Evolutionary conservation across 176 grass and related monocot species (phyloP), one percentile per base, ranked within the genome.

Genomic region (Ampelocalamus luodianensis): DNA sequence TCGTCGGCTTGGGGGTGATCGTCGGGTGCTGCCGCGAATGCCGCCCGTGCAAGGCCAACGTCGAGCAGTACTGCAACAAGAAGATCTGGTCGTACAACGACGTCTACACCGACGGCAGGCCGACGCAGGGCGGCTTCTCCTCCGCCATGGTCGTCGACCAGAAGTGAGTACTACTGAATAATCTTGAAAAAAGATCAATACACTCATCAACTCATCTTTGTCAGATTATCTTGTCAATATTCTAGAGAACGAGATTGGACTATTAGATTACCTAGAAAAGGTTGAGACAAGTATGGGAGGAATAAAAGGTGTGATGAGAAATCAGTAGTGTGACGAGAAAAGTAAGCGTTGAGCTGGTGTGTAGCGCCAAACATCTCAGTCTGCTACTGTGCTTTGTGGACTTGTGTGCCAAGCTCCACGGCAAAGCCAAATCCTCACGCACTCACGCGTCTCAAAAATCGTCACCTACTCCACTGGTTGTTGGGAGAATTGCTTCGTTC

Each of bases 51-150:
- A 95, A 94, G 85, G 87, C 90, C 24, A 88, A 92, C 77, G 70
- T 88, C 16, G 96, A 99, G 88, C 96, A 99, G 78, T 99, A 99
- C 88, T 99, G 96, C 88, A 92, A 79, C 88, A 96, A 99, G 90
- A 91, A 22, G 65, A 91, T 99, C 10, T 99, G 96, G 96, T 90
- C 96, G 0, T 99, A 99, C 87, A 99, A 99, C 65, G 96, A 99
- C 13, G 93, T 99, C 46, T 96, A 96, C 86, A 86, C 91, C 5
- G 96, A 99, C 3, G 96, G 96, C 58, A 82, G 79, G 10, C 93
- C 96, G 5, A 99, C 96, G 34, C 90, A 96, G 27, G 96, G 96
- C 0, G 96, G 96, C 0, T 99, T 99, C 65, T 71, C 96, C 78
- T 96, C 93, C 24, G 10, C 93, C 58, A 99, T 99, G 96, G 45